Conservation (phyloP, 306 rosid genomes). For the Prunus salicina region DNA sequence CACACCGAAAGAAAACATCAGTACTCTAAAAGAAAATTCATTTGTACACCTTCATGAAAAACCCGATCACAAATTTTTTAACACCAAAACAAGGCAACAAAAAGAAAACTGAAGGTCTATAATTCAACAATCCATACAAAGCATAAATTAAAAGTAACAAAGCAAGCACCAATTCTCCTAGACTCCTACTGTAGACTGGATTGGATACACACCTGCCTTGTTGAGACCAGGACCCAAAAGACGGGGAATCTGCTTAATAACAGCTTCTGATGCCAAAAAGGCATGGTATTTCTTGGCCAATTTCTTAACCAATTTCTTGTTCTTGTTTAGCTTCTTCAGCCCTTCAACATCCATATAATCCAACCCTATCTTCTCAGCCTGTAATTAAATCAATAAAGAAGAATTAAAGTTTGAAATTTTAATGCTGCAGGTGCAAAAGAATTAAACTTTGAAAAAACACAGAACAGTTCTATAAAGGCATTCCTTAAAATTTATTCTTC, state of each 20-base stretch:
- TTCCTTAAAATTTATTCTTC: not conserved
- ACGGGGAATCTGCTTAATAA: conserved; percentile 87
- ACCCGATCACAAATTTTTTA: not conserved
- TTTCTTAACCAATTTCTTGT: conserved; percentile 74
- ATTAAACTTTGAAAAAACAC: not conserved
- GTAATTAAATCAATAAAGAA: not conserved
- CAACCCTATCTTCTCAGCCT: conserved; percentile 79
- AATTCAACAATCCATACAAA: not conserved
- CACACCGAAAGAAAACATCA: not conserved
- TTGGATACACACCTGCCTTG: conserved; percentile 69
- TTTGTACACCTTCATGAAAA: too few relatives aligned
- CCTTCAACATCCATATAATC: conserved; percentile 83
- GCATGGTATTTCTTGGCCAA: conserved; percentile 84
- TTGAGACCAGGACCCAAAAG: conserved; percentile 91
- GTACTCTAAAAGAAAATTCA: not conserved
- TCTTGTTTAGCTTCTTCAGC: conserved; percentile 80
- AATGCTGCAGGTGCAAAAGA: not conserved
- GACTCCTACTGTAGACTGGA: not conserved
- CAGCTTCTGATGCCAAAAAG: conserved; percentile 86
- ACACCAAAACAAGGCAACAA: too few relatives aligned
- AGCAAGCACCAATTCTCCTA: not conserved
- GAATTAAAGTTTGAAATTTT: not conserved
- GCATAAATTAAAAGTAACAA: not conserved
- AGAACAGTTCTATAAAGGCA: not conserved
- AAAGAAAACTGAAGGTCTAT: not conserved